These are phyloP conservation scores for Xeromyces bisporus DNA, from an alignment of 495 filamentous ascomycete species.

Conservation along the genomic window DNA sequence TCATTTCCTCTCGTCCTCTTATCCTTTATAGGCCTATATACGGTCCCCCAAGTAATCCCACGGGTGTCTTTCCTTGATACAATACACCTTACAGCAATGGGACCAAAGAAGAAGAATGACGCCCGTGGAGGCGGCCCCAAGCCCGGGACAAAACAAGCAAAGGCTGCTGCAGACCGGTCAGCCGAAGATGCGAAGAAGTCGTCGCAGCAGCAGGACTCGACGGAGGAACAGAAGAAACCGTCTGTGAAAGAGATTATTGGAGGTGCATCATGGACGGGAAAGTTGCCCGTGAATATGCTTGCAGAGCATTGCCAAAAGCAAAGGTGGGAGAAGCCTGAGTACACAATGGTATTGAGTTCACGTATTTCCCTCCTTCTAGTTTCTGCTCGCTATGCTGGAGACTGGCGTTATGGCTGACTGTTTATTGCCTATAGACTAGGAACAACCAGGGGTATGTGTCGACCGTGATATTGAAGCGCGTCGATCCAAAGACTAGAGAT, in stretches of 20 bases:
- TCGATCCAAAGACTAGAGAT: slow-evolving; percentile 72
- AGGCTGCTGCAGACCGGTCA: slow-evolving; percentile 20
- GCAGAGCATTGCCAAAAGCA: slow-evolving; percentile 90
- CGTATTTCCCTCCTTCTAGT: slow-evolving; percentile 1
- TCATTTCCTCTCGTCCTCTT: too few relatives aligned
- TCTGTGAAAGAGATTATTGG: slow-evolving; percentile 79
- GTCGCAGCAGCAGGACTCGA: slow-evolving; percentile 18
- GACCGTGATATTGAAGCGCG: slow-evolving; percentile 57
- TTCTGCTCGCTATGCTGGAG: too few relatives aligned
- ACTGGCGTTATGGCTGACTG: too few relatives aligned
- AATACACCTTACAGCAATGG: slow-evolving; percentile 13
- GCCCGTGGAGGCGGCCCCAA: slow-evolving; percentile 27
- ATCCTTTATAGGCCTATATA: too few relatives aligned
- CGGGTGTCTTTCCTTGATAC: slow-evolving; percentile 7
- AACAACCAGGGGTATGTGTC: slow-evolving; percentile 50
- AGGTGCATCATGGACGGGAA: slow-evolving; percentile 93
- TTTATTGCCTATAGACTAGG: slow-evolving; percentile 23
- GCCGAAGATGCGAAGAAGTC: slow-evolving; percentile 13
- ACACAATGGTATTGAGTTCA: slow-evolving; percentile 44
- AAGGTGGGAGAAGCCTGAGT: slow-evolving; percentile 89
- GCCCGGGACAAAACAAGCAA: slow-evolving; percentile 29
- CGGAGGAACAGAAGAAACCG: slow-evolving; percentile 54
- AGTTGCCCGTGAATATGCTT: slow-evolving; percentile 82
- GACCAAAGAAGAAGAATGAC: slow-evolving; percentile 27
- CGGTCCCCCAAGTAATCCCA: too few relatives aligned